Percentiles rank a stretch among this genome's conserved stretches.
These are phyloP conservation scores for Coemansia sp. DNA, from an alignment of 192 early-diverging fungal genomes.

Conservation along the genomic window DNA sequence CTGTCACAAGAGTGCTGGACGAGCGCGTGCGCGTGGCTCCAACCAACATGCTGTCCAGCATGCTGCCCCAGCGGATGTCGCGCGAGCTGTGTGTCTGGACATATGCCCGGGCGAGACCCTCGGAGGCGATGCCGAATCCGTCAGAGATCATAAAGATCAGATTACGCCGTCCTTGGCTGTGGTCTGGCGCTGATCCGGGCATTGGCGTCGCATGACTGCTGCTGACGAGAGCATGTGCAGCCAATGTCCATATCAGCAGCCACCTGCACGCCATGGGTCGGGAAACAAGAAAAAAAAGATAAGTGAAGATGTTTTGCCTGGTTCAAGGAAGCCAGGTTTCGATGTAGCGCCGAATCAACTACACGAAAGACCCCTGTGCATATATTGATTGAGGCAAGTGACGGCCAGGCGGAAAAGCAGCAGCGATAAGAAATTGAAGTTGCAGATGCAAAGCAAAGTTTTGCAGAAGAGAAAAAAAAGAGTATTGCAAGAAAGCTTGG, in stretches of 20 bases:
- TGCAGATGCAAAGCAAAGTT: too few species aligned
- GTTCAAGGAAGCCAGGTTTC: too few species aligned
- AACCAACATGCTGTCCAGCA: constrained; percentile 55
- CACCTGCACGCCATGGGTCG: not conserved
- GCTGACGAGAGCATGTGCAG: not conserved
- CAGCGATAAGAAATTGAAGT: too few species aligned
- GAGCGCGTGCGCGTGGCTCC: constrained; percentile 59
- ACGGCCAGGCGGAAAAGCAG: too few species aligned
- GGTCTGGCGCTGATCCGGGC: not conserved
- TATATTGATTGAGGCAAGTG: too few species aligned
- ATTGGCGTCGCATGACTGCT: not conserved
- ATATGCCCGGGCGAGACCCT: constrained; percentile 59
- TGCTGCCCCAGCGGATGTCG: constrained; percentile 24
- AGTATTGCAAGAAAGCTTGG: too few species aligned
- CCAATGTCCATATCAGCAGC: not conserved
- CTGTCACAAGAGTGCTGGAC: constrained; percentile 56
- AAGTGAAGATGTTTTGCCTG: not conserved
- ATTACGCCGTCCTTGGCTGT: constrained; percentile 33
- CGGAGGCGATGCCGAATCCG: constrained; percentile 63
- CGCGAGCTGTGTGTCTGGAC: constrained; percentile 13
- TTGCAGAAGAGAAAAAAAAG: too few species aligned
- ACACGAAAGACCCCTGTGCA: too few species aligned
- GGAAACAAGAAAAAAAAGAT: not conserved
- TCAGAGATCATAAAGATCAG: constrained; percentile 66
- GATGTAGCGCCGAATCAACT: too few species aligned